Evolutionary conservation across 2,329 filamentous ascomycete genomes (phyloP), one percentile per base, ranked within the genome.

Genomic region (Sporothrix pseudoabietina): DNA sequence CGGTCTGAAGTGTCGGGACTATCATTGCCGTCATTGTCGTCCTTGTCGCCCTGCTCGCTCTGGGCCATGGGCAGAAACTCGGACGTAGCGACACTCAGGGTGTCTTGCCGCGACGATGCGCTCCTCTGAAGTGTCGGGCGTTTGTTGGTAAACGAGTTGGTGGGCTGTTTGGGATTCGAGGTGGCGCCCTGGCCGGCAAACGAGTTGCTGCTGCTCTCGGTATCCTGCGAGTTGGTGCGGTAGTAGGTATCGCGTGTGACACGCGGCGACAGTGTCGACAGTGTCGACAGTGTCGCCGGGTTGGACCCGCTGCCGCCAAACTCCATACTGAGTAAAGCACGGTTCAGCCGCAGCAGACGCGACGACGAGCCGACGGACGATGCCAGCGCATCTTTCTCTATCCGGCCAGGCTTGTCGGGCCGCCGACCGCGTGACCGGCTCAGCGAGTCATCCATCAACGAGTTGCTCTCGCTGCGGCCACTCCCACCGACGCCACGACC

Each of bases 1-100:
- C 81, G 80, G 12, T 81, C 65, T 7, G 14, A 10, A 12, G 9
- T 5, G 5, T 35, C n/a, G 3, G 75, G 73, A 19, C 74, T 71
- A 39, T 57, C 70, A 6, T 71, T 55, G 3, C 65, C 39, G 35
- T 75, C 73, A 35, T 77, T 73, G 14, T 77, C 7, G 1, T 39
- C 68, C 9, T 57, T 35, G 4, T 22, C 30, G 3, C 4, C 65
- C 2, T 66, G 22, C 4, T 41, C n/a, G 10, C 26, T 41, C 55
- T 63, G 35, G 19, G 35, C 71, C 71, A 52, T 69, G 5, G 71
- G 71, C 3, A 72, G 44, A 12, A 69, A 32, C 10, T 47, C 68
- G 22, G 69, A 71, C 16, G 69, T 74, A 22, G 61, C 70, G 26
- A 69, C 39, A 54, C 69, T 69, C n/a, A 59, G 47, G 1, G 32